Percentiles rank a stretch among this genome's conserved stretches.
Evolutionary conservation across 768 basidiomycete species (phyloP).

Genomic region (Lentinula raphanica): DNA sequence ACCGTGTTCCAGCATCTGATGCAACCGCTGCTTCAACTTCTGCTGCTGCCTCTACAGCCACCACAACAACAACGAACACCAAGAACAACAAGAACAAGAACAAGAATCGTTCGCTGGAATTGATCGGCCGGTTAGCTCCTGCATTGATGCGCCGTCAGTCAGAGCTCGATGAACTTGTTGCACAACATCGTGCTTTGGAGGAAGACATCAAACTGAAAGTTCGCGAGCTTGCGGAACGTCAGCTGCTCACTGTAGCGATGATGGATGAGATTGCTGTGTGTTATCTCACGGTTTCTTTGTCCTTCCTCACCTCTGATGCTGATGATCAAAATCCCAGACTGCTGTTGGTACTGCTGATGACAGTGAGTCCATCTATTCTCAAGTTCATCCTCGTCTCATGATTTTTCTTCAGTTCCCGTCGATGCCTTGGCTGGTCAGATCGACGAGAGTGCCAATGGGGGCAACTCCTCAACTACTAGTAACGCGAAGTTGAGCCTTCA

Average conservation of each 20-base stretch:
- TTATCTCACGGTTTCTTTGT: neutral
- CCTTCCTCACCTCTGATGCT: neutral
- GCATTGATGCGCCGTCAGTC: neutral
- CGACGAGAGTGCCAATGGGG: constrained; percentile 15
- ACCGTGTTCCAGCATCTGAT: neutral
- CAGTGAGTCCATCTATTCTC: neutral
- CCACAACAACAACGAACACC: neutral
- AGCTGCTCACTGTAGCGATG: constrained; percentile 17
- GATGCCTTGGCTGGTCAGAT: constrained; percentile 18
- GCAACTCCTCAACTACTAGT: constrained; percentile 16
- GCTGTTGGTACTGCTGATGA: constrained; percentile 20
- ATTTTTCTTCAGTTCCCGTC: constrained; percentile 17
- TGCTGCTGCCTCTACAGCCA: neutral
- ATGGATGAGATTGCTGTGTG: constrained; percentile 17
- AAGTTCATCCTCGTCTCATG: neutral
- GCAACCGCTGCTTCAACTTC: neutral
- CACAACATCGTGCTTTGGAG: constrained; percentile 8
- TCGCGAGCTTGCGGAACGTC: constrained; percentile 12
- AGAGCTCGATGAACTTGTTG: constrained; percentile 11
- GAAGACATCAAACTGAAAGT: constrained; percentile 7
- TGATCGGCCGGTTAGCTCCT: neutral
- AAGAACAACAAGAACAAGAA: neutral
- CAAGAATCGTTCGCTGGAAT: neutral
- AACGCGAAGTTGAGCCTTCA: constrained; percentile 14
- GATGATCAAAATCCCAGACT: constrained; percentile 5